Evolutionary conservation across 176 grass and related monocot genomes (phyloP).

Genomic region (barley (Hordeum vulgare)): MorexV3_pseudomolecules_assembly NC_058518.1:480318269-480318768

Average conservation of each 20-base stretch:
- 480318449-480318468: not conserved
- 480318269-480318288: not conserved
- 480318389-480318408: not conserved
- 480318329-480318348: not conserved
- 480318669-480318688: slow-evolving; percentile 60
- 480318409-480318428: not conserved
- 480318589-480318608: slow-evolving; percentile 19
- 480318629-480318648: slow-evolving; percentile 65
- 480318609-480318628: slow-evolving; percentile 87
- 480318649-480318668: slow-evolving; percentile 52
- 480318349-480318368: not conserved
- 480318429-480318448: not conserved
- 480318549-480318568: not conserved
- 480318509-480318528: not conserved
- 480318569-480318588: not conserved
- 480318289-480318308: not conserved
- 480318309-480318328: not conserved
- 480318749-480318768: slow-evolving; percentile 3
- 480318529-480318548: not conserved
- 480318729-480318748: slow-evolving; percentile 4
- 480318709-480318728: slow-evolving; percentile 66
- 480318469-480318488: not conserved
- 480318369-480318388: not conserved
- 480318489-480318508: not conserved
- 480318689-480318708: slow-evolving; percentile 65